Evolutionary conservation across 768 basidiomycete species (phyloP).

Genomic region (Tylopilus plumbeoviolaceoides): DNA sequence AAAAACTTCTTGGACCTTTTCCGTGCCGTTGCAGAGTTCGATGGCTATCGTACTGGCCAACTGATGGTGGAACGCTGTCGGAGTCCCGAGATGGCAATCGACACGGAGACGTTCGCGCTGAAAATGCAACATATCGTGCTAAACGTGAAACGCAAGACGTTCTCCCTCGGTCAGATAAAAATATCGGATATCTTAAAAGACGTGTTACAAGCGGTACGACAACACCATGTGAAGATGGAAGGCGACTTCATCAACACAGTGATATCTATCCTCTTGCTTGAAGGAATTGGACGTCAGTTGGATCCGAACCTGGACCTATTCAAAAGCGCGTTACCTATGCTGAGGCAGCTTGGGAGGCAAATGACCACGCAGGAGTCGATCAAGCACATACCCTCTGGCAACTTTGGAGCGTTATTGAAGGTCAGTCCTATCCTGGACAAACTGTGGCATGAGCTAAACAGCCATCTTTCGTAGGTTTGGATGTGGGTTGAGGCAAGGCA

Average conservation of each 20-base stretch:
- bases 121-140: constrained; percentile 97
- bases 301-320: constrained; percentile 93
- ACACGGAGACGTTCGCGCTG: constrained; percentile 92
- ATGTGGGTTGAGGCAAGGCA: constrained; percentile 90
- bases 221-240: constrained; percentile 98
- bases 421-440: constrained; percentile 38
- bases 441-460: background rate
- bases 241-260: constrained; percentile 99
- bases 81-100: constrained; percentile 83
- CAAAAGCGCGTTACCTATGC: constrained; percentile 90
- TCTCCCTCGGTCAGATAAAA: constrained; percentile 94
- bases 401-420: constrained; percentile 86
- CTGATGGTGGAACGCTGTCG: constrained; percentile 96
- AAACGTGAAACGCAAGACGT: constrained; percentile 92
- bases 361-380: constrained; percentile 75
- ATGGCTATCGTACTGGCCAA: constrained; percentile 91
- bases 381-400: constrained; percentile 58
- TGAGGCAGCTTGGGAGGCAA: constrained; percentile 86
- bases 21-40: constrained; percentile 92
- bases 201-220: constrained; percentile 79
- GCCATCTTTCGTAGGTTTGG: constrained; percentile 61
- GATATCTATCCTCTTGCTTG: constrained; percentile 86
- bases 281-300: constrained; percentile 92
- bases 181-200: constrained; percentile 91
- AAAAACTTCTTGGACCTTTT: constrained; percentile 96